Evolutionary conservation across 2,329 filamentous ascomycete genomes (phyloP).

Genomic region (Botrytis byssoidea): DNA sequence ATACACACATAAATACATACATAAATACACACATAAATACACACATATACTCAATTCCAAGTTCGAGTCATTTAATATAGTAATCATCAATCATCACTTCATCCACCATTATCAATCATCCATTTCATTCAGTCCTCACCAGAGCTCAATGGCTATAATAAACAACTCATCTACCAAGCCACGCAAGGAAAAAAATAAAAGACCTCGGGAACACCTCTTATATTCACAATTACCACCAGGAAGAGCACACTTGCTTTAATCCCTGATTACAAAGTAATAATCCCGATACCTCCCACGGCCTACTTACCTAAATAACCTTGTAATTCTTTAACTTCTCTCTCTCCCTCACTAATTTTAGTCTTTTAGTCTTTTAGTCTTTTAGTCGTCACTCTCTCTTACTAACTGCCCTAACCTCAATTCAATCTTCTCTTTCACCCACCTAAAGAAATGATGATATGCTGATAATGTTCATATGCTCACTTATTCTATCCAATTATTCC

Average conservation of each 20-base stretch:
- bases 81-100: neutral
- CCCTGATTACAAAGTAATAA: neutral
- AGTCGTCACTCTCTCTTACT: neutral
- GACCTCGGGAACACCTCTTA: too few relatives aligned
- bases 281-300: neutral
- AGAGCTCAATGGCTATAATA: neutral
- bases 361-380: neutral
- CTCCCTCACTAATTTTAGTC: neutral
- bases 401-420: neutral
- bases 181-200: neutral
- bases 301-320: neutral
- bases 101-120: neutral
- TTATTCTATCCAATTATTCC: slow-evolving; percentile 26
- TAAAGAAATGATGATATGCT: slow-evolving; percentile 24
- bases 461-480: slow-evolving; percentile 16
- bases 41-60: neutral
- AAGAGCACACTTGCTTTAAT: neutral
- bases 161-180: neutral
- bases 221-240: neutral
- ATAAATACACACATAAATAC: too few relatives aligned
- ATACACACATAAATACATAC: too few relatives aligned
- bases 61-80: neutral
- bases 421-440: neutral
- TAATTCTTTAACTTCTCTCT: neutral
- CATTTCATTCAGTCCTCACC: neutral